Evolutionary conservation across 106 monocot genomes (phyloP).

Genomic region (Dioscorea dumetorum): DNA sequence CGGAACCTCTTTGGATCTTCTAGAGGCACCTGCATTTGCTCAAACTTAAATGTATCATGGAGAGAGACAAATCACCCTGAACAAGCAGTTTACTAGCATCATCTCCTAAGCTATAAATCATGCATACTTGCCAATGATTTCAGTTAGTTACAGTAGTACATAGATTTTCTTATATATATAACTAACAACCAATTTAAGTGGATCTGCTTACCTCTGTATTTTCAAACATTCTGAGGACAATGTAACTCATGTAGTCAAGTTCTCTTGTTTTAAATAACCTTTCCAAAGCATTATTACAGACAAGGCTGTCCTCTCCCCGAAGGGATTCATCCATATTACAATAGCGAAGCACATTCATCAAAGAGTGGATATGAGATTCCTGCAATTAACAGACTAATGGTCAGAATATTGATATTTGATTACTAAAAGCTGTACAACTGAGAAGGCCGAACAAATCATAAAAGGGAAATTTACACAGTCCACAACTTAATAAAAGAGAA

Average conservation of each 20-base stretch:
- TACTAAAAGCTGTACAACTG: too few relatives aligned
- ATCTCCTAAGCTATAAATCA: too few relatives aligned
- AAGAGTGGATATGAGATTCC: slow-evolving; percentile 99
- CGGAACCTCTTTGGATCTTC: slow-evolving; percentile 93
- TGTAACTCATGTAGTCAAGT: slow-evolving; percentile 99
- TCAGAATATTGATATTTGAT: not conserved
- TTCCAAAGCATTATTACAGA: slow-evolving; percentile 61
- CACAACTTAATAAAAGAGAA: not conserved
- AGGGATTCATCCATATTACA: slow-evolving; percentile 91
- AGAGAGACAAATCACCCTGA: too few relatives aligned
- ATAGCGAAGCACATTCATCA: slow-evolving; percentile 96
- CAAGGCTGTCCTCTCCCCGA: slow-evolving; percentile 81
- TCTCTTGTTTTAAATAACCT: slow-evolving; percentile 75
- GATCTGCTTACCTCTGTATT: slow-evolving; percentile 70
- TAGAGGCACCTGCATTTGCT: slow-evolving; percentile 51
- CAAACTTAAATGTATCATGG: too few relatives aligned
- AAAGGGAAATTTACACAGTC: too few relatives aligned
- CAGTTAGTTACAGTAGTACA: too few relatives aligned
- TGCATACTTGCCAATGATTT: too few relatives aligned
- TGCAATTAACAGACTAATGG: slow-evolving; percentile 18
- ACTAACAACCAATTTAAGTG: not conserved
- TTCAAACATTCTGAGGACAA: slow-evolving; percentile 96
- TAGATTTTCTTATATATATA: too few relatives aligned
- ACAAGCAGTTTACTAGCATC: too few relatives aligned
- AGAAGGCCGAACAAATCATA: too few relatives aligned